Evolutionary conservation across 768 basidiomycete genomes (phyloP).

Genomic region (Boletus tomentosulus): DNA sequence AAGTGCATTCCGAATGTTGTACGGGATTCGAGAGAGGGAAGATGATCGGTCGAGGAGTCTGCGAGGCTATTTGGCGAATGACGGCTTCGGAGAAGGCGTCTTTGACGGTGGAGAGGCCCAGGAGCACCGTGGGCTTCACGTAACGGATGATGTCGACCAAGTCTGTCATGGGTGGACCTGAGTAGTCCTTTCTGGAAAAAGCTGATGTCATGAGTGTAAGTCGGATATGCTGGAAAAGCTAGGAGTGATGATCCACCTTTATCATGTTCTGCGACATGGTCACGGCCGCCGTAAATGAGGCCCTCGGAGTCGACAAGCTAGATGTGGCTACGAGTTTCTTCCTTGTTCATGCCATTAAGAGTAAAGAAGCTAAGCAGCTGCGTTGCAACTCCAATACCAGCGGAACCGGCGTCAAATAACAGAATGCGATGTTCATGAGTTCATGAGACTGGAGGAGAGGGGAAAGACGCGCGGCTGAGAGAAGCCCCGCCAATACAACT

Average conservation of each 20-base stretch:
- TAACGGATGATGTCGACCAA: conserved; percentile 74
- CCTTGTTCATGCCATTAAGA: conserved; percentile 66
- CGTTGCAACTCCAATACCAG: conserved; percentile 88
- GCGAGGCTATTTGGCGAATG: conserved; percentile 33
- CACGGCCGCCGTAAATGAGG: conserved; percentile 63
- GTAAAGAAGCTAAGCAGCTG: conserved; percentile 90
- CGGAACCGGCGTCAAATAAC: conserved; percentile 90
- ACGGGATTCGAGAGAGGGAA: no score
- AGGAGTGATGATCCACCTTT: conserved; percentile 47
- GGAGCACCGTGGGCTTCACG: conserved; percentile 70
- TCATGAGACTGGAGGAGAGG: no score
- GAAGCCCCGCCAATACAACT: conserved; percentile 75
- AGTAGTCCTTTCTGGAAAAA: conserved; percentile 80
- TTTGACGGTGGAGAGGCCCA: conserved; percentile 71
- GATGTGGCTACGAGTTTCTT: conserved; percentile 49
- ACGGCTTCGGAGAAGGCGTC: conserved; percentile 70
- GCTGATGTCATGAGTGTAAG: conserved; percentile 11
- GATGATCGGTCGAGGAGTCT: no score
- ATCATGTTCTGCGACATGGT: conserved; percentile 76
- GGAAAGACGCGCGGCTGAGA: conserved; percentile 63
- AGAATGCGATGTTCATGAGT: conserved; percentile 52
- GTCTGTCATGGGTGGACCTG: conserved; percentile 42
- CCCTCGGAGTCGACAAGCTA: conserved; percentile 81
- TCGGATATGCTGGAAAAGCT: not conserved
- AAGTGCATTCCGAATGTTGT: no score